Evolutionary conservation across 2,329 filamentous ascomycete genomes (phyloP).

Genomic region (Paecilomyces sp.): DNA sequence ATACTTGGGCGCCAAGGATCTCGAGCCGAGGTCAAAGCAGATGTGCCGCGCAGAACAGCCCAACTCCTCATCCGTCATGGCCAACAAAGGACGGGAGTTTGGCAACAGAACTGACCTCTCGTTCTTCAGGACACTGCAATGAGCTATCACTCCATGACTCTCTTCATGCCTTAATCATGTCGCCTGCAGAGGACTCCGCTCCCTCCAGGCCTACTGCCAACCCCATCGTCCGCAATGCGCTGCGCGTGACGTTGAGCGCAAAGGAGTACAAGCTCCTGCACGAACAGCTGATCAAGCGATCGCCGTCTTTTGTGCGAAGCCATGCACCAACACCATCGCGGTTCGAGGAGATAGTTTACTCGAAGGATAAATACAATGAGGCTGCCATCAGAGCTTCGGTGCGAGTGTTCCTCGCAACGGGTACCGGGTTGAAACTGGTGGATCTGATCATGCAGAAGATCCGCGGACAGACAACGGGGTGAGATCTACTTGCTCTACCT

Average conservation of each 20-base stretch:
- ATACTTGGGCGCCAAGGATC: neutral
- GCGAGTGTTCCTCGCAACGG: slow-evolving; percentile 61
- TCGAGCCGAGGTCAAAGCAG: neutral
- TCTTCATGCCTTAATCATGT: slow-evolving; percentile 13
- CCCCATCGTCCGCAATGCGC: slow-evolving; percentile 72
- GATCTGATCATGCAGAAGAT: slow-evolving; percentile 39
- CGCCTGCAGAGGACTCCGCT: slow-evolving; percentile 9
- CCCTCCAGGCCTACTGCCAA: slow-evolving; percentile 37
- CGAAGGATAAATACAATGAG: slow-evolving; percentile 60
- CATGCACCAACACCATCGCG: slow-evolving; percentile 43
- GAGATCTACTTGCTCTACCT: slow-evolving; percentile 6
- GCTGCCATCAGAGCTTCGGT: slow-evolving; percentile 64
- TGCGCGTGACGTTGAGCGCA: slow-evolving; percentile 76
- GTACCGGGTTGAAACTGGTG: slow-evolving; percentile 57
- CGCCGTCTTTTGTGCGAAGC: slow-evolving; percentile 51
- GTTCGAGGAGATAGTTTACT: slow-evolving; percentile 46
- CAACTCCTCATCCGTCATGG: neutral
- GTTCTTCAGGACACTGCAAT: neutral
- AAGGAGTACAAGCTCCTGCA: slow-evolving; percentile 82
- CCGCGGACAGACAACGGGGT: slow-evolving; percentile 16
- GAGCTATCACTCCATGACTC: neutral
- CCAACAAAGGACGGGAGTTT: neutral
- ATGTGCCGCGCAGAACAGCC: neutral
- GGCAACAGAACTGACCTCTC: neutral
- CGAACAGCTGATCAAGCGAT: slow-evolving; percentile 71